A percentile compares a stretch with the other conserved stretches of the same genome.
These are phyloP conservation scores for Lippia alba DNA, from an alignment of 305 asterid genomes.

Conservation along the genomic window DNA sequence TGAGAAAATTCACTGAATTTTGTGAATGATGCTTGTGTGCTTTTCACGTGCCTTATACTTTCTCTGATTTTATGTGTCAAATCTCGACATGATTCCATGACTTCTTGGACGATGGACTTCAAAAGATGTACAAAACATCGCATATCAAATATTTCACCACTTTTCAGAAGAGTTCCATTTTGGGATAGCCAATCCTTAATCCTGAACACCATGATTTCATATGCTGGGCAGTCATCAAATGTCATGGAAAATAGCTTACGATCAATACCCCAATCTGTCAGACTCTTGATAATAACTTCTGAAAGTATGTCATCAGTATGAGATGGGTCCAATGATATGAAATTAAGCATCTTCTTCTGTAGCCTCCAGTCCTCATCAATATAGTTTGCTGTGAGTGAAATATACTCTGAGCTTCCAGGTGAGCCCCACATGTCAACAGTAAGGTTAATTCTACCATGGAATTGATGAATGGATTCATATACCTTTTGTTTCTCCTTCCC, in stretches of 20 bases:
- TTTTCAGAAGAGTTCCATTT: slow-evolving; percentile 67
- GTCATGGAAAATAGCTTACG: slow-evolving; percentile 88
- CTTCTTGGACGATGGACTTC: slow-evolving; percentile 75
- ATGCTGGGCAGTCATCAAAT: slow-evolving; percentile 67
- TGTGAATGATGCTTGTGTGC: slow-evolving; percentile 61
- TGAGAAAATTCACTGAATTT: slow-evolving; percentile 75
- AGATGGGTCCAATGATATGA: slow-evolving; percentile 65
- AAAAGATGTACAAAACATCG: slow-evolving; percentile 73
- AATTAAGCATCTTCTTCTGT: slow-evolving; percentile 84
- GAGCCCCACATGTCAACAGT: slow-evolving; percentile 85
- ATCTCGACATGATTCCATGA: slow-evolving; percentile 61
- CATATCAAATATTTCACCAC: slow-evolving; percentile 76
- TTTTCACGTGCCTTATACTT: slow-evolving; percentile 71
- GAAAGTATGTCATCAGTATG: slow-evolving; percentile 76
- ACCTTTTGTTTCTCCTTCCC: slow-evolving; percentile 78
- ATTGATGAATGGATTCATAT: slow-evolving; percentile 61
- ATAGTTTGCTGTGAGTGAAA: slow-evolving; percentile 80
- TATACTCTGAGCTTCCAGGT: slow-evolving; percentile 58
- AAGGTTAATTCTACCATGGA: slow-evolving; percentile 75
- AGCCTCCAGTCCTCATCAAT: slow-evolving; percentile 85
- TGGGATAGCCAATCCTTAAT: slow-evolving; percentile 82
- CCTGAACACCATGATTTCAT: slow-evolving; percentile 68
- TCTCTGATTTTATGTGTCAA: slow-evolving; percentile 72
- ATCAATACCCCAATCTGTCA: slow-evolving; percentile 80
- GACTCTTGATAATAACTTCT: slow-evolving; percentile 71